phyloP scores from a whole-genome alignment of 2,329 filamentous ascomycete species.

The Clonostachys solani region DNA sequence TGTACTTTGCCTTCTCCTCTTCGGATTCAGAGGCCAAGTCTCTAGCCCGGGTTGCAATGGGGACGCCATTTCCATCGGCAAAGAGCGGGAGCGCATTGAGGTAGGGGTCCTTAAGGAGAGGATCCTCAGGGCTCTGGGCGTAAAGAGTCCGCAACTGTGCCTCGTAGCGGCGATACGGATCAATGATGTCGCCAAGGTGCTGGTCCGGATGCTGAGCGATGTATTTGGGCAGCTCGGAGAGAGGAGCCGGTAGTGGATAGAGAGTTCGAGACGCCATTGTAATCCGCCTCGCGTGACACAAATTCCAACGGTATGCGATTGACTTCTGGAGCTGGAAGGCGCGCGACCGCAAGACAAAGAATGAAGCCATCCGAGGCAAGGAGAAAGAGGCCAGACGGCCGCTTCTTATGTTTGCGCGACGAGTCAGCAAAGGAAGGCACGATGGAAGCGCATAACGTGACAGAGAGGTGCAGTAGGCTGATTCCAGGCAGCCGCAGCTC shows the following conservation, averaged over 20 bases:
- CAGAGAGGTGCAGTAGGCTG: too few species aligned
- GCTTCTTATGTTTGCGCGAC: too few species aligned
- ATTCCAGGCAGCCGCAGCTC: too few species aligned
- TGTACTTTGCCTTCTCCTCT: conserved; percentile 59
- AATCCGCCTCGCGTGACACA: too few species aligned
- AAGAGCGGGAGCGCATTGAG: conserved; percentile 67
- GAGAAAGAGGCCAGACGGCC: too few species aligned
- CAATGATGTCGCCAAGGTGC: conserved; percentile 52
- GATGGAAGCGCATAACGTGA: too few species aligned
- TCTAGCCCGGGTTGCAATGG: conserved; percentile 60
- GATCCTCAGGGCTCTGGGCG: conserved; percentile 61
- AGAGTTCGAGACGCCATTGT: conserved; percentile 30
- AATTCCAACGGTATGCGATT: too few species aligned
- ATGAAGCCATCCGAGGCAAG: too few species aligned
- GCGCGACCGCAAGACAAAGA: too few species aligned
- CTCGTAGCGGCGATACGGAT: conserved; percentile 66
- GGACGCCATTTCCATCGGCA: conserved; percentile 42
- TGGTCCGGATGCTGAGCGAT: conserved; percentile 48
- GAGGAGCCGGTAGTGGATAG: conserved; percentile 40
- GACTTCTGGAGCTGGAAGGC: too few species aligned
- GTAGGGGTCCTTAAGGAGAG: conserved; percentile 47
- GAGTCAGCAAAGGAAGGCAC: too few species aligned
- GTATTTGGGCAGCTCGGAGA: conserved; percentile 42
- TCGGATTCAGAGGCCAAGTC: conserved; percentile 51
- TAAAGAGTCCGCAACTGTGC: conserved; percentile 63